Conservation (phyloP, 2,329 filamentous ascomycete genomes). For the Pseudopithomyces maydicus region DNA sequence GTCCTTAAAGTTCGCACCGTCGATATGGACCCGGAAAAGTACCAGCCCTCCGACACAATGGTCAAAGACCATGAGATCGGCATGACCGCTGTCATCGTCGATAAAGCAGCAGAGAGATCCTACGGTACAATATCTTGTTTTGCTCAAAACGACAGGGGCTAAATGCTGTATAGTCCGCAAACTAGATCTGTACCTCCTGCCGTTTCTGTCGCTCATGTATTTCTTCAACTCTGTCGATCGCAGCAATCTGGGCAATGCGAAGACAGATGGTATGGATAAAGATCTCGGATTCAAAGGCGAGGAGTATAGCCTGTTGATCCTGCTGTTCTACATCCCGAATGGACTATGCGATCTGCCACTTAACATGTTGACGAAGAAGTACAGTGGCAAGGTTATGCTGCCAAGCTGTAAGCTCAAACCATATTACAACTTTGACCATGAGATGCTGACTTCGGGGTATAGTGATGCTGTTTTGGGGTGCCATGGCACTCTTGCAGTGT, state of each 20-base stretch:
- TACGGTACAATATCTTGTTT: constrained; percentile 31
- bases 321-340: constrained; percentile 59
- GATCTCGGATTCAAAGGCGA: constrained; percentile 52
- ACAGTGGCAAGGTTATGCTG: constrained; percentile 51
- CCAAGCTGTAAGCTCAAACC: constrained; percentile 33
- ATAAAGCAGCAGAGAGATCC: constrained; percentile 38
- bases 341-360: constrained; percentile 56
- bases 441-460: constrained; percentile 11
- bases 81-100: constrained; percentile 16
- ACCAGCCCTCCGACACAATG: constrained; percentile 1
- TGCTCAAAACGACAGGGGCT: background rate
- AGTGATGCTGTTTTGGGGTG: constrained; percentile 56
- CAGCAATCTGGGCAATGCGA: constrained; percentile 57
- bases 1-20: no score
- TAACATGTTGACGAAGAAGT: constrained; percentile 55
- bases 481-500: constrained; percentile 55
- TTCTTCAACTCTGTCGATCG: constrained; percentile 45
- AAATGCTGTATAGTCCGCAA: constrained; percentile 32
- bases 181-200: constrained; percentile 51
- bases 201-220: constrained; percentile 51
- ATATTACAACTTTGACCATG: background rate
- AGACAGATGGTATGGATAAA: constrained; percentile 55
- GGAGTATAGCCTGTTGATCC: constrained; percentile 51
- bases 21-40: constrained; percentile 1
- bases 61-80: background rate